Evolutionary conservation across 2,329 filamentous ascomycete species (phyloP), one percentile per base, ranked within the genome.

Genomic region (Trichoderma gracile): DNA sequence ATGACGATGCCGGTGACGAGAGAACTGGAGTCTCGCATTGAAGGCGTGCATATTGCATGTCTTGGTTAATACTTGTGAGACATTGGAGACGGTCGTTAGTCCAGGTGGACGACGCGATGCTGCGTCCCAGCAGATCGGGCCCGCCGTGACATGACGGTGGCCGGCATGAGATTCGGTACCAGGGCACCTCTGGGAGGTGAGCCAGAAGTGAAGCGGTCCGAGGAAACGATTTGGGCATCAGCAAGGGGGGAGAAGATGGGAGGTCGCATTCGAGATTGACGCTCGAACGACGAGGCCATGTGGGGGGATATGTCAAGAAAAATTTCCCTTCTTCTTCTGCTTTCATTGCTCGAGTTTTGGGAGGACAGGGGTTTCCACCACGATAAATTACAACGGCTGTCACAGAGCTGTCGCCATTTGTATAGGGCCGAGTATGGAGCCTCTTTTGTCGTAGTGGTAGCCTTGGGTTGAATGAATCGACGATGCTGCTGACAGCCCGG

Each of bases 51-150:
- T 61, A 46, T 17, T 54, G 17, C 25, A 46, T 54, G 33, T 53
- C 21, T 53, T 38, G 49, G 30, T 42, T 47, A 23, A 47, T 59
- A 25, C 14, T 40, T 38, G 19, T 25, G 25, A 62, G 47, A 62
- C 58, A 21, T 46, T 54, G 58, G 58, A 59, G 49, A 14, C 14
- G 15, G 27, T 27, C 52, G 55, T 57, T 64, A 54, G 38, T 47
- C 19, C 40, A 38, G 33, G 10, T 38, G 3, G 33, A 38, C 42
- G 55, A 58, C 54, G 55, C 62, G 62, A 64, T 50, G 40, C 33
- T 64, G 55, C 45, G 55, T 59, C 54, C 54, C 62, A 64, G 46
- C 46, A 49, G 54, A 59, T 64, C 54, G 62, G 62, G 38, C 49
- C 38, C 49, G 58, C 58, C 49, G 58, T 30, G 27, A 25, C 33